Percentiles rank a stretch among this genome's conserved stretches.
These are phyloP conservation scores for Neurospora sp. DNA, from an alignment of 495 filamentous ascomycete genomes.

Conservation along the genomic window DNA sequence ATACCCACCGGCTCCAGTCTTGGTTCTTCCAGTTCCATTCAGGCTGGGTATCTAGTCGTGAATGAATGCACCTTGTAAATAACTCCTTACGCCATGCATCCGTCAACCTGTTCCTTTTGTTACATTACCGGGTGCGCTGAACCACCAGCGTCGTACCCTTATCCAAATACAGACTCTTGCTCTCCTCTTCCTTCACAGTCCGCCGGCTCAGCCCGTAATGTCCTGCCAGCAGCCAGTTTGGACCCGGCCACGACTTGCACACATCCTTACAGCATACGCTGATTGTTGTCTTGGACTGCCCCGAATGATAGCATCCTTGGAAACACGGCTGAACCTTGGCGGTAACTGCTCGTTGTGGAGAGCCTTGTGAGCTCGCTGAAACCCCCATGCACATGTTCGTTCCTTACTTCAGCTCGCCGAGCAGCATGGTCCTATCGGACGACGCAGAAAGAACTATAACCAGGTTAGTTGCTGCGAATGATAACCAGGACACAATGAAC, in stretches of 20 bases:
- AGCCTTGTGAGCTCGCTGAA: not conserved
- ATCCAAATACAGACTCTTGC: not conserved
- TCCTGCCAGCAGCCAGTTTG: not conserved
- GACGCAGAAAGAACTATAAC: constrained; percentile 72
- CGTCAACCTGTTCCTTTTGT: not conserved
- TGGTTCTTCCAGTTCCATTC: not conserved
- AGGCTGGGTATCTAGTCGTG: not conserved
- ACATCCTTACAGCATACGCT: not conserved
- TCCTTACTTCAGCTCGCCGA: constrained; percentile 58
- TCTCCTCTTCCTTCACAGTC: not conserved
- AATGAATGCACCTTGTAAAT: not conserved
- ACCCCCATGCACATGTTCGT: not conserved
- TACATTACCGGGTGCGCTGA: not conserved
- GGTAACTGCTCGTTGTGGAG: not conserved
- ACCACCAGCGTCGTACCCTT: not conserved
- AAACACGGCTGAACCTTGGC: not conserved
- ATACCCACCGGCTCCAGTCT: not conserved
- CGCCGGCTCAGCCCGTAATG: not conserved
- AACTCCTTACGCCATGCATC: not conserved
- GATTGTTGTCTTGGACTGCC: not conserved
- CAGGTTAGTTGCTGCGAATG: constrained; percentile 20
- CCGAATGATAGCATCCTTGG: not conserved
- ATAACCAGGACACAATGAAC: constrained; percentile 25
- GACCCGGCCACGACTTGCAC: not conserved
- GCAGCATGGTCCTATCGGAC: constrained; percentile 67